These are phyloP conservation scores for Epichloe gansuensis DNA, from an alignment of 2,329 filamentous ascomycete genomes.

Conservation along the genomic window DNA sequence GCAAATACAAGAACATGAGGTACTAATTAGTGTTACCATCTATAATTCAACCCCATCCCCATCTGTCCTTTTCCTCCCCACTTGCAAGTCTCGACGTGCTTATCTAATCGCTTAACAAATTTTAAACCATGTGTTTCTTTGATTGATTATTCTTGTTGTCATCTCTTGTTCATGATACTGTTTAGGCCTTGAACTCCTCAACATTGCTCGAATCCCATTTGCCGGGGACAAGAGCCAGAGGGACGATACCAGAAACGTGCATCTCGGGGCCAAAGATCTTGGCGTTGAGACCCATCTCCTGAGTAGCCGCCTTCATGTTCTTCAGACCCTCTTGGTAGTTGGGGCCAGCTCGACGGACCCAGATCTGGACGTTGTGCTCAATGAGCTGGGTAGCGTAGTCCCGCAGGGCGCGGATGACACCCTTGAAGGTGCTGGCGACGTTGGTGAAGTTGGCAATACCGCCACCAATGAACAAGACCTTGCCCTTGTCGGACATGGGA, in stretches of 20 bases:
- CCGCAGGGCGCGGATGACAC: slow-evolving; percentile 90
- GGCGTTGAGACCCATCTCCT: slow-evolving; percentile 72
- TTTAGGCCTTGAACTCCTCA: slow-evolving; percentile 48
- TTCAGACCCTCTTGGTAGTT: slow-evolving; percentile 99
- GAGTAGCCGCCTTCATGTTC: slow-evolving; percentile 96
- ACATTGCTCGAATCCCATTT: slow-evolving; percentile 50
- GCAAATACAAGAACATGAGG: slow-evolving; percentile 22
- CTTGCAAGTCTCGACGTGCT: not conserved
- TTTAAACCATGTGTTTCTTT: not conserved
- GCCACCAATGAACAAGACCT: slow-evolving; percentile 98
- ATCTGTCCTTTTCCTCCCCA: not conserved
- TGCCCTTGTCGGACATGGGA: slow-evolving; percentile 74
- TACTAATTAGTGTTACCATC: slow-evolving; percentile 11
- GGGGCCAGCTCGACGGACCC: slow-evolving; percentile 76
- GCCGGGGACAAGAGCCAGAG: slow-evolving; percentile 65
- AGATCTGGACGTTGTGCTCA: slow-evolving; percentile 98
- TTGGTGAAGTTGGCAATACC: slow-evolving; percentile 99
- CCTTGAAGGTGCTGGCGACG: slow-evolving; percentile 98
- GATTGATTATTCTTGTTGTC: not conserved
- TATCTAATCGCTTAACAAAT: not conserved
- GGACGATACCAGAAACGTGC: slow-evolving; percentile 96
- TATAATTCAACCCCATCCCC: slow-evolving; percentile 5
- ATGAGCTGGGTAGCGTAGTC: slow-evolving; percentile 75
- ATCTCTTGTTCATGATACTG: not conserved
- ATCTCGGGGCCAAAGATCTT: slow-evolving; percentile 65